Evolutionary conservation across 208 protist genomes (phyloP), one percentile per base, ranked within the genome.

Genomic region (Acanthamoeba lugdunensis): DNA sequence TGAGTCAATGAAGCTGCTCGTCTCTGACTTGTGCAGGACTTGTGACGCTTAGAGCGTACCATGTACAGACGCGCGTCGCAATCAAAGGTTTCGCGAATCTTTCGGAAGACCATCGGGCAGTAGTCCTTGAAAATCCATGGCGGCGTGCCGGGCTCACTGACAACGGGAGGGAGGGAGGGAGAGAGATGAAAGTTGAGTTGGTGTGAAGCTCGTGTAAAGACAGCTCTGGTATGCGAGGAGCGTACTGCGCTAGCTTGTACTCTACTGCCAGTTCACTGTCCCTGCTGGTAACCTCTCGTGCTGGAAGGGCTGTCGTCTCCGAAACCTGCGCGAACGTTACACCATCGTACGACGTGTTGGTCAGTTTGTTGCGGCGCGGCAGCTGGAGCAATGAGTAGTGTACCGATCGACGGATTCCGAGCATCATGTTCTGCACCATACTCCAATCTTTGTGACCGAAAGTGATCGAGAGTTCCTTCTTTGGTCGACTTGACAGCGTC

Each of bases 391-490:
- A 65, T 4, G 30, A 48, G 8, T 4, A 5, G 2, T 3, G 4
- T 82, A 93, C 89, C 45, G 90, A 93, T 18, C 90, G 90, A 28
- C 90, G 90, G 18, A 93, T 93, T 2, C 90, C 90, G 30, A 93
- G 45, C 90, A 93, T 93, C 90, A 93, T 77, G 37, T 93, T 93
- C 54, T 93, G 90, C 9, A 93, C 90, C 30, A 93, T 25, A 8
- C 28, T 84, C 90, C 90, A 93, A 25, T 93, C 90, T 48, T 93
- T 93, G 69, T 93, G 37, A 4, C 90, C 90, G 28, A 93, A 93
- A 5, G 90, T 93, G 37, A 93, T 93, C 9, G 90, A 93, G 5
- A 93, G 45, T 33, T 82, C 69, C 30, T 93, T 93, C 28, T 93
- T 69, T 18, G 52, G 61, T 84, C 54, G 90, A 63, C 90, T 41